phyloP scores from a whole-genome alignment of 495 filamentous ascomycete genomes.

The Penicillium lagena region DNA sequence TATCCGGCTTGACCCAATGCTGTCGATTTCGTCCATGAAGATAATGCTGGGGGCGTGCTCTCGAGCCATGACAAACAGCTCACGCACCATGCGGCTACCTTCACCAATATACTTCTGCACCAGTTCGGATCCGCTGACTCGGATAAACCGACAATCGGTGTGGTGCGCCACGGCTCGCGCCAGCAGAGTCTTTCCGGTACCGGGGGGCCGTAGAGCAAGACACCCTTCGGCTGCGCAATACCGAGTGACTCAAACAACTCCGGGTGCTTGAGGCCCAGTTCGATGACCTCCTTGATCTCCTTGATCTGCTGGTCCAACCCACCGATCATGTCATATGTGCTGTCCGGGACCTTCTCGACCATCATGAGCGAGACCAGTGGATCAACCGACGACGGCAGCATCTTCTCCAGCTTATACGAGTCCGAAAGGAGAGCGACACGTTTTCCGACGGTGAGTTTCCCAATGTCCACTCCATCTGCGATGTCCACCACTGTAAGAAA shows the following conservation, averaged over 20 bases:
- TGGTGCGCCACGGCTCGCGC: slow-evolving; percentile 96
- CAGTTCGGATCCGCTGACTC: slow-evolving; percentile 90
- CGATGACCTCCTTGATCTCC: slow-evolving; percentile 99
- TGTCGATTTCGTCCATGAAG: slow-evolving; percentile 99
- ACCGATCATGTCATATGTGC: slow-evolving; percentile 99
- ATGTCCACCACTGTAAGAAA: slow-evolving; percentile 80
- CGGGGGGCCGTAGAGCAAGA: slow-evolving; percentile 96
- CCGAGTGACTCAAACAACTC: slow-evolving; percentile 98
- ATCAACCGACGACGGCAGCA: slow-evolving; percentile 94
- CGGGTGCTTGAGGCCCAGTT: slow-evolving; percentile 95
- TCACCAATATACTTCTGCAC: slow-evolving; percentile 99
- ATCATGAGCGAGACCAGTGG: slow-evolving; percentile 99
- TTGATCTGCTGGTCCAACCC: slow-evolving; percentile 99
- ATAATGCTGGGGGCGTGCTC: slow-evolving; percentile 99
- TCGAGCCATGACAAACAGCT: slow-evolving; percentile 97
- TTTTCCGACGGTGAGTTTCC: slow-evolving; percentile 95
- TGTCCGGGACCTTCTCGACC: slow-evolving; percentile 99
- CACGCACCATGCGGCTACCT: slow-evolving; percentile 95
- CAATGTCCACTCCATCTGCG: slow-evolving; percentile 86
- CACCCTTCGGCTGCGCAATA: slow-evolving; percentile 96
- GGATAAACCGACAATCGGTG: slow-evolving; percentile 97
- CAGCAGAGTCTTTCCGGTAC: slow-evolving; percentile 94
- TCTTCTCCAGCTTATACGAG: slow-evolving; percentile 96
- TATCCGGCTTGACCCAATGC: slow-evolving; percentile 93
- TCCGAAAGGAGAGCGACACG: slow-evolving; percentile 94